Conservation (phyloP, 177 flowering plant genomes). For the Vitis hybrid region DNA sequence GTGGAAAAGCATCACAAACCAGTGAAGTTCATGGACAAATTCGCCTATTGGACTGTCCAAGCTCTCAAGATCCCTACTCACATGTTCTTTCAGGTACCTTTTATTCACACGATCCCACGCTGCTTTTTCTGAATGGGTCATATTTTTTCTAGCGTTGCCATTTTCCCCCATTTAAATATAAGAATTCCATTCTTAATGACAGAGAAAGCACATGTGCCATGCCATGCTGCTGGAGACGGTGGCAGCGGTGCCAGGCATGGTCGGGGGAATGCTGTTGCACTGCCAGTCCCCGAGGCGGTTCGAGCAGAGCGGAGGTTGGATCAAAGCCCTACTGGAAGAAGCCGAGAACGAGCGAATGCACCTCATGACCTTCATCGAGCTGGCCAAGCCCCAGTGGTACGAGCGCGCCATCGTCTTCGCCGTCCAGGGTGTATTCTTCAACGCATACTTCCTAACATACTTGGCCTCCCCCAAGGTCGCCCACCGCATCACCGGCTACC, state of each 20-base stretch:
- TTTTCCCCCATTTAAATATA: not conserved
- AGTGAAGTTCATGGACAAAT: constrained; percentile 25
- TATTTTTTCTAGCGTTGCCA: not conserved
- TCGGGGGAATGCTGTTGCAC: constrained; percentile 80
- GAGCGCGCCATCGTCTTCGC: constrained; percentile 68
- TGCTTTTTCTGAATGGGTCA: not conserved
- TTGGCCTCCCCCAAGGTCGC: constrained; percentile 77
- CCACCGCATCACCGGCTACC: constrained; percentile 74
- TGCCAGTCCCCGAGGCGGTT: constrained; percentile 64
- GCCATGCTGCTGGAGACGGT: constrained; percentile 92
- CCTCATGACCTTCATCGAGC: constrained; percentile 86
- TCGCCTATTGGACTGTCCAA: constrained; percentile 40
- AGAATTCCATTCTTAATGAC: not conserved
- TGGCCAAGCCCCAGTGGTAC: constrained; percentile 74
- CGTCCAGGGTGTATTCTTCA: constrained; percentile 87
- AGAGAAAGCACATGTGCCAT: constrained; percentile 77
- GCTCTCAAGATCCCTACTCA: constrained; percentile 30
- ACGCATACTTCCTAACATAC: constrained; percentile 71
- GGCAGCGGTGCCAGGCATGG: constrained; percentile 94
- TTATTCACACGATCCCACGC: not conserved
- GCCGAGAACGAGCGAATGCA: constrained; percentile 94
- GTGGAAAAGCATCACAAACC: constrained; percentile 39
- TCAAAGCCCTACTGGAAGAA: constrained; percentile 82
- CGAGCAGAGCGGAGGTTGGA: constrained; percentile 94
- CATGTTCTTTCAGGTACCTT: constrained; percentile 40